Base-by-base conservation (phyloP, 2,329 filamentous ascomycete genomes). In the Calonectria hongkongensis region DNA sequence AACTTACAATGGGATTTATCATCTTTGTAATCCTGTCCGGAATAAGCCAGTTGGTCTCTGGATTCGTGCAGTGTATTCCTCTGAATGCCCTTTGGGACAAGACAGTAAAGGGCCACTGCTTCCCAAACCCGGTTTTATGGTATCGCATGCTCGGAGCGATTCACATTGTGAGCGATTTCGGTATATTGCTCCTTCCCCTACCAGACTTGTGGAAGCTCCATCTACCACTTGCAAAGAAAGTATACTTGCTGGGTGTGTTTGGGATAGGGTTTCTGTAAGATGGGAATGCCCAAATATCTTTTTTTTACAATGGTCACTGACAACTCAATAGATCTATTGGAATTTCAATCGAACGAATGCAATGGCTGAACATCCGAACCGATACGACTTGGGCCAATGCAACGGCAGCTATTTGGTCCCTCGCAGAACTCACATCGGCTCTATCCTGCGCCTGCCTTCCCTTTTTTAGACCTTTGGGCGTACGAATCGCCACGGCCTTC, bases 141-240 rank as follows among this genome's bases (percentile, higher is more conserved):
- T 60, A 43, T 16, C 36, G 16, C 1, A n/a, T 60, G 10, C n/a
- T 43, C 1, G 56, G 56, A 21, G 39, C 16, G 2, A 25, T 18
- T 2, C 12, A 60, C 36, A 60, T 60, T n/a, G 36, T 60, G 56
- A 60, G 56, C 36, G 56, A 60, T 7, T 41, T 60, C 18, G 36
- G n/a, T 18, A 60, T 60, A 15, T 43, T 60, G 8, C 41, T 60
- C 10, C 56, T 60, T 27, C 56, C 56, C 3, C n/a, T 60, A 2
- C 56, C 56, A 43, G 56, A 60, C 18, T 25, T 60, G 56, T 60
- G 56, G 56, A 60, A 60, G 33, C 56, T 60, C 2, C 56, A 43
- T 16, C 21, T 60, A 10, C 56, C 56, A 15, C 56, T 21, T 5
- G 21, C 33, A 5, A 60, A 60, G 21, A 60, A 60, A 21, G 7